Evolutionary conservation across 2,329 filamentous ascomycete genomes (phyloP), one percentile per base, ranked within the genome.

Genomic region (Lojkania enalia): DNA sequence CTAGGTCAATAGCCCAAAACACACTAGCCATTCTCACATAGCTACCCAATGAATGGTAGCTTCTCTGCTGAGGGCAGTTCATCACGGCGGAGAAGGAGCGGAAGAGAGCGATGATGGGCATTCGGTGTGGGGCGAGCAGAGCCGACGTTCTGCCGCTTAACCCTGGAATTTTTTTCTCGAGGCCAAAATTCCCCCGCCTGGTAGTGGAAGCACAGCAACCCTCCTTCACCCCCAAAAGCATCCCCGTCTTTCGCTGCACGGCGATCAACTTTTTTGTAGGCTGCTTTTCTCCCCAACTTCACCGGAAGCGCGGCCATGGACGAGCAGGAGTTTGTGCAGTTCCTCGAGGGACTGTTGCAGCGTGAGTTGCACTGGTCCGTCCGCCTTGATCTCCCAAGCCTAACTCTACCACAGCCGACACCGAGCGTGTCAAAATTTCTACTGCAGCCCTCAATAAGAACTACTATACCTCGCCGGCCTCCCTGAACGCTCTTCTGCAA

Each of bases 381-480:
- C 40, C 23, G 32, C 36, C 49, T 21, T 51, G 20, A 42, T 39
- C 21, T 20, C 46, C 38, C 23, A 21, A 29, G 48, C 51, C 71
- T 77, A 55, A 76, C 70, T 51, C 35, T 50, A 52, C 35, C 30
- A 41, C 65, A 95, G 90, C 94, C 67, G 86, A 95, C 74, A 96
- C 67, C 14, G 69, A 70, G 46, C 61, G 64, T 73, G 85, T 95
- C 72, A 95, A 96, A 81, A 84, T 87, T 57, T 90, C 91, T 52
- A 99, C 92, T 14, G 84, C 87, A 47, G 85, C 90, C 63, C 83
- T 97, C 49, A 91, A 95, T 74, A 94, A 95, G 73, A 88, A 88
- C 74, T 97, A 89, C 79, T 97, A 95, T 77, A 85, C 84, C 63
- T 83, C 90, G 58, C 87, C 92, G 29, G 83, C 90, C 63, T 89